Evolutionary conservation across 805 yeast species (phyloP).

Genomic region (Isabelozyma pseudorhagii): DNA sequence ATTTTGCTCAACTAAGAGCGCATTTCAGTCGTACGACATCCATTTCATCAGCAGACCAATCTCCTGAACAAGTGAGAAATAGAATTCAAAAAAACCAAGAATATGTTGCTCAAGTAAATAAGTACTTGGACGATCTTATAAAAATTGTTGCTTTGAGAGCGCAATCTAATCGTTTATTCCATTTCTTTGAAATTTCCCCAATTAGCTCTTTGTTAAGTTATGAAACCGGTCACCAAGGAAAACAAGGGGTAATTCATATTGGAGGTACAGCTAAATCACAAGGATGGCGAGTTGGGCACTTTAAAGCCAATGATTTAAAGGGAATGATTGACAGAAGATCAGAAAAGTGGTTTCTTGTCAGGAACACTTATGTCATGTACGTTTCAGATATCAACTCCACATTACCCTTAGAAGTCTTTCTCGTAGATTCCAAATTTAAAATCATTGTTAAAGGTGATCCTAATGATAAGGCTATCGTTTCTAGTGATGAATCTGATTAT

Average conservation of each 20-base stretch:
- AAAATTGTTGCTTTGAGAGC: constrained; percentile 63
- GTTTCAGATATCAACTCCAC: constrained; percentile 86
- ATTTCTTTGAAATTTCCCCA: constrained; percentile 87
- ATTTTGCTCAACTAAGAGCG: constrained; percentile 26
- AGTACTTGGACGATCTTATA: constrained; percentile 64
- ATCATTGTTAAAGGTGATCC: constrained; percentile 47
- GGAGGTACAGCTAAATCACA: constrained; percentile 82
- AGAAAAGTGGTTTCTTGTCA: constrained; percentile 85
- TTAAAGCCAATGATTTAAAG: constrained; percentile 70
- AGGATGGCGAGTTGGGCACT: constrained; percentile 95
- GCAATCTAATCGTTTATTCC: constrained; percentile 78
- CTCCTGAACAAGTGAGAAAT: constrained; percentile 28
- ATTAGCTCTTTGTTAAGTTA: constrained; percentile 78
- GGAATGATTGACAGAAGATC: constrained; percentile 91
- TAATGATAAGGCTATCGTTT: constrained; percentile 15
- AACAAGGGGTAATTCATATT: constrained; percentile 81
- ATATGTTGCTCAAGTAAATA: constrained; percentile 50
- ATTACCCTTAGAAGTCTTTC: constrained; percentile 84
- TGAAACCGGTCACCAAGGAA: constrained; percentile 79
- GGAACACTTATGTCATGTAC: constrained; percentile 80
- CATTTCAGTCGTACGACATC: constrained; percentile 25
- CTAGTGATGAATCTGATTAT: constrained; percentile 42
- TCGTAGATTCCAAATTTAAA: constrained; percentile 77
- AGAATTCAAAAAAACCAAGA: constrained; percentile 31
- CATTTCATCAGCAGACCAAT: constrained; percentile 16